A percentile compares a stretch with the other conserved stretches of the same genome.
phyloP scores from a whole-genome alignment of 495 filamentous ascomycete genomes.

The Pyronema domesticum region DNA sequence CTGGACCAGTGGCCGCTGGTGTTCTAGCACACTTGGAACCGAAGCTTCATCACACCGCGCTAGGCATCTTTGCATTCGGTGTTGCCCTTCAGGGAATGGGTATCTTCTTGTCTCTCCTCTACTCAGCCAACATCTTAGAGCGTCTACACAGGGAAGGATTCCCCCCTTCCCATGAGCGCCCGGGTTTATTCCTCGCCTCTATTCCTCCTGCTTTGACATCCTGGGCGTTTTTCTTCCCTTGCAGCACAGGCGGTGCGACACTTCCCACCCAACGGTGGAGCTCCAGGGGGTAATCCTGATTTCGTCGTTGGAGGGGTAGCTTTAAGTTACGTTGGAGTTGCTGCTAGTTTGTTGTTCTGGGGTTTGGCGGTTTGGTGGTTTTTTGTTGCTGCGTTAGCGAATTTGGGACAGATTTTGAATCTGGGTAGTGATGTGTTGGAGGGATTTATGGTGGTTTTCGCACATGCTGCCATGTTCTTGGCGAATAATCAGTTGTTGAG shows the following conservation, averaged over 20 bases:
- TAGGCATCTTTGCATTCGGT: constrained; percentile 17
- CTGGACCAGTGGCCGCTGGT: constrained; percentile 14
- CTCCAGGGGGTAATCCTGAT: constrained; percentile 4
- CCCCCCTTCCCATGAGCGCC: constrained; percentile 2
- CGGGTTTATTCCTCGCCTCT: constrained; percentile 15
- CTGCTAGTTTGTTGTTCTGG: constrained; percentile 16
- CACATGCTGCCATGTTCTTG: constrained; percentile 2
- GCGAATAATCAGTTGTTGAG: background rate
- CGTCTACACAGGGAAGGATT: constrained; percentile 11
- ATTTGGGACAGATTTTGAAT: constrained; percentile 8
- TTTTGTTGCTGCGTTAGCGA: constrained; percentile 6
- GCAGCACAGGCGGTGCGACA: constrained; percentile 15
- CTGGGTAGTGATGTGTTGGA: constrained; percentile 17
- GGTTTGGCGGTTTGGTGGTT: constrained; percentile 20
- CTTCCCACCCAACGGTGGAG: constrained; percentile 3
- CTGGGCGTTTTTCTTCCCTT: constrained; percentile 10
- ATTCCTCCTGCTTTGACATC: constrained; percentile 19
- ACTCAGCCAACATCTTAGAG: constrained; percentile 12
- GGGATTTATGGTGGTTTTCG: constrained; percentile 1
- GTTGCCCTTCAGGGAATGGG: constrained; percentile 20
- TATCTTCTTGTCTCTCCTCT: constrained; percentile 16
- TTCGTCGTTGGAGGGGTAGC: constrained; percentile 12
- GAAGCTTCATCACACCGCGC: constrained; percentile 1
- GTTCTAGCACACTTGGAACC: constrained; percentile 13
- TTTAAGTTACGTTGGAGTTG: constrained; percentile 16